Evolutionary conservation across 2,329 filamentous ascomycete species (phyloP), one percentile per base, ranked within the genome.

Genomic region (Diaporthe destruens): DNA sequence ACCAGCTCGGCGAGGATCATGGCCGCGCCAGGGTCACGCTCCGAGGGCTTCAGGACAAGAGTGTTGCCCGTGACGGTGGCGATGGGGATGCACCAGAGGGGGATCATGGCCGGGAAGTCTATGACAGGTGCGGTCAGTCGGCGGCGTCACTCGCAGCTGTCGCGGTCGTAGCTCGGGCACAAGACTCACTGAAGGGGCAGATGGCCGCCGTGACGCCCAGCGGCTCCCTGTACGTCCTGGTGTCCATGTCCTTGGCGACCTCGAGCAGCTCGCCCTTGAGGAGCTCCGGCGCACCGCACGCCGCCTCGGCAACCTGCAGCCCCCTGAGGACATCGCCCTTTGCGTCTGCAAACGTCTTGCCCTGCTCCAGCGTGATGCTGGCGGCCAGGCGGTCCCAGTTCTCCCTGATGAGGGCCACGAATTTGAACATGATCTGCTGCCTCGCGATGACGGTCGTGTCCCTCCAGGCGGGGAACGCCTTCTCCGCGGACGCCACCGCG

Each of bases 31-130:
- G 94, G 94, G 78, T 96, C 94, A 72, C 94, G 90, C 85, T 97
- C 94, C 1, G 94, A 96, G 12, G 94, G 94, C 88, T 97, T 97
- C 77, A 97, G 86, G 77, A 97, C 90, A 72, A 95, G 86, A 18
- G 93, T 95, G 86, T 97, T 97, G 68, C 94, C 94, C 23, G 93
- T 94, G 36, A 95, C 89, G 55, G 93, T 94, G 59, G 94, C 94
- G 77, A 96, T 93, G 51, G 94, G 94, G 75, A 97, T 95, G 74
- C 90, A 94, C 94, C 94, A 97, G n/a, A 97, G 87, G 4, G 94
- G 94, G 81, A 97, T 96, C 94, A 97, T 97, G 77, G 94, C 94
- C 55, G 94, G 94, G 84, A 96, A 96, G 86, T 96, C 92, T 94
- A 74, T 39, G 42, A 7, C 32, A 42, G 51, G 20, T 36, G 7